Evolutionary conservation across 495 filamentous ascomycete genomes (phyloP), one percentile per base, ranked within the genome.

Genomic region (Podospora comata): DNA sequence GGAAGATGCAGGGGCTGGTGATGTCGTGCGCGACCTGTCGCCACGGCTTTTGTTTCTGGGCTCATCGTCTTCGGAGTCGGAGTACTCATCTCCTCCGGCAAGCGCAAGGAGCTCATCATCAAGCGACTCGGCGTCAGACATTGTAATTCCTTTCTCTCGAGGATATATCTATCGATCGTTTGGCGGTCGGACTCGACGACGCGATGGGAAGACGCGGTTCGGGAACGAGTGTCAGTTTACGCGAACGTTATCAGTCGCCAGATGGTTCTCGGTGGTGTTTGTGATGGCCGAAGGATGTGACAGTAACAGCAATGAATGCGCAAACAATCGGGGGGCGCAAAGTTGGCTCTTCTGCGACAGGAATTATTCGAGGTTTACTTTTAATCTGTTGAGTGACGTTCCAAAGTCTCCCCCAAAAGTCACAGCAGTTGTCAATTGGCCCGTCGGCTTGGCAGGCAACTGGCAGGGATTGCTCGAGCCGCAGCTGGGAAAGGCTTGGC

Each of bases 71-170:
- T 85, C 84, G 69, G 84, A 84, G 62, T 81, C 82, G 28, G 83
- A 84, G 5, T 81, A 84, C 65, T 80, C 80, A 65, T 85, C 81
- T 62, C 80, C 88, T 70, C 92, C 93, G 19, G 93, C 93, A 64
- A 97, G 86, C 68, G 91, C 92, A 64, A 97, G 89, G 72, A 97
- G 85, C 79, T 96, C 92, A 65, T 92, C 91, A 74, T 97, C 93
- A 48, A 48, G 39, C 13, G 39, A 48, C 13, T 48, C 39, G 68
- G 96, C 84, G 73, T 92, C 91, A 66, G 90, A 88, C 82, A 89
- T 90, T 64, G 9, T 78, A 62, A 55, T 19, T 28, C 68, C 26
- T 56, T 27, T 32, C 20, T 32, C 1, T 48, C 15, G 39, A 9
- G 9, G 39, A 16, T 48, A 48, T 48, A 48, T 48, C 7, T 48